Evolutionary conservation across 352 stramenopile species (phyloP), one percentile per base, ranked within the genome.

Genomic region (Phytophthora ohioensis): DNA sequence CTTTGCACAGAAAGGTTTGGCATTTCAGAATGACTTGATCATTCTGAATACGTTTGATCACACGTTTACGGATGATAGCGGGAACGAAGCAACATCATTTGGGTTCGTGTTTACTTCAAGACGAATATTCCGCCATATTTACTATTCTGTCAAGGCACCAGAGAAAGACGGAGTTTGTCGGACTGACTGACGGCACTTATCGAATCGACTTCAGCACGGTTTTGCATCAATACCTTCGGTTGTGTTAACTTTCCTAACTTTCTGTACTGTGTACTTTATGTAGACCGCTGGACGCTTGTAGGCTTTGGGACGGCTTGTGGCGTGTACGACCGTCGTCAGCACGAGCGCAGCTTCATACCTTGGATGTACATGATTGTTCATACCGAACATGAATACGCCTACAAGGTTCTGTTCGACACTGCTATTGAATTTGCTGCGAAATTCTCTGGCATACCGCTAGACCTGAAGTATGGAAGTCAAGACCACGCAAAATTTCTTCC

Each of bases 1-100:
- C 7, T 51, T 51, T 34, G n/a, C 17, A 15, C 17, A 51, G 17
- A 51, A 51, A 15, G 17, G 13, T 13, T 51, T 34, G 17, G 21
- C 30, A 5, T 51, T n/a, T 51, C 58, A 63, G 12, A 58, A 58
- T 9, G 34, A 47, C 6, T 27, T 58, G 15, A 32, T 57, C 6
- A 57, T 57, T 35, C 21, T 57, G 4, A 47, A 46, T 4, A 47
- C 35, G 2, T 58, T 58, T 15, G 52, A 58, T 10, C 52, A 58
- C 52, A 11, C 10, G 3, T 58, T 58, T 11, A 41, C 41, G 5
- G 52, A 10, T 2, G 45, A 51, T 5, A 6, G 32, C 13, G 45
- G 45, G 2, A 35, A 51, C 4, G 17, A 11, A 34, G n/a, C 35
- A 10, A 58, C 17, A 9, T 58, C 15, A 2, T 58, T 47, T 7